Percentiles rank a stretch among this genome's conserved stretches.
phyloP scores from a whole-genome alignment of 2,329 filamentous ascomycete species.

The Dactylella cylindrospora region DNA sequence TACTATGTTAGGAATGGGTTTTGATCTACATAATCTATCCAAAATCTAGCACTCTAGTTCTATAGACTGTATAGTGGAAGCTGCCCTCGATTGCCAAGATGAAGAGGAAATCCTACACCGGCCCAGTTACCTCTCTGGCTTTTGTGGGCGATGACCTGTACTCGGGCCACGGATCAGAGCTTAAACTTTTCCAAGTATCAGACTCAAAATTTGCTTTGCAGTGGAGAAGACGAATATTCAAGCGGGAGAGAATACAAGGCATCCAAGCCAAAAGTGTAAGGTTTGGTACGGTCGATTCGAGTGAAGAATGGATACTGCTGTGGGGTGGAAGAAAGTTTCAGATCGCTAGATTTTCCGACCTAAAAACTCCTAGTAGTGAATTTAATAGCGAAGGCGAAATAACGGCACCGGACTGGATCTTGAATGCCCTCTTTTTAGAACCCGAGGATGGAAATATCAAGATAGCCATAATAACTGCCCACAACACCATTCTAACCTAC shows the following conservation, averaged over 20 bases:
- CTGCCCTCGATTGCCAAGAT: conserved; percentile 14
- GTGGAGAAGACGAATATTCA: conserved; percentile 58
- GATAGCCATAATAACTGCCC: conserved; percentile 71
- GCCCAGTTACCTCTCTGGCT: conserved; percentile 63
- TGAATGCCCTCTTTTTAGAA: conserved; percentile 63
- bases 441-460: conserved; percentile 53
- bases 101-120: conserved; percentile 46
- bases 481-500: conserved; percentile 73
- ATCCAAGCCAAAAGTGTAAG: conserved; percentile 54
- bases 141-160: conserved; percentile 58
- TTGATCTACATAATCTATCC: background rate
- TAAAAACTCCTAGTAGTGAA: conserved; percentile 45
- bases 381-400: conserved; percentile 52
- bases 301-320: conserved; percentile 56
- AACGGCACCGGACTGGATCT: conserved; percentile 71
- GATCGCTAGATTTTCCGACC: conserved; percentile 50
- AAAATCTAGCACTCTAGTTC: no score
- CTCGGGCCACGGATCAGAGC: conserved; percentile 62
- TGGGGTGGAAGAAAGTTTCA: conserved; percentile 71
- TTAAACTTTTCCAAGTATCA: conserved; percentile 60
- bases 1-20: no score
- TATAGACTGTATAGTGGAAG: no score
- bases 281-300: conserved; percentile 32
- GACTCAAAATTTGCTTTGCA: conserved; percentile 49
- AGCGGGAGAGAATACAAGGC: conserved; percentile 72